Evolutionary conservation across 805 yeast species (phyloP), one percentile per base, ranked within the genome.

Genomic region (Ogataea salicorniae): DNA sequence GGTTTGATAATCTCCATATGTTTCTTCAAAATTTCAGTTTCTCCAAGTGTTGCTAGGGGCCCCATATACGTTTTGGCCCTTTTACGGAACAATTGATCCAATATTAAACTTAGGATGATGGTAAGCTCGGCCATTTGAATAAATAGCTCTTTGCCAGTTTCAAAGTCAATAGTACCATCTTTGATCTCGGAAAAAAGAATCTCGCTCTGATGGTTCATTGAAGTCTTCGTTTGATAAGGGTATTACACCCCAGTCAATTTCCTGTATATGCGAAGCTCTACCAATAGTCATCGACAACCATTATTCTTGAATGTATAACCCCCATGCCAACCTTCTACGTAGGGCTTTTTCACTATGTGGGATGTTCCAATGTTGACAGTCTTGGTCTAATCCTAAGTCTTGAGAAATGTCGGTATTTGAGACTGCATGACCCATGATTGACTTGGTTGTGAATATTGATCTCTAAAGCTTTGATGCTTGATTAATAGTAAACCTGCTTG

Each of bases 251-350:
- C 78, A 74, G 51, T 73, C 70, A 34, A 41, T 41, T 16, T 65
- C 70, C 49, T 67, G 60, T 9, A 74, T 72, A 52, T 74, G 79
- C 2, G 77, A 72, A 2, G 77, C 72, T 18, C 77, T 58, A 0
- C 76, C 66, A 44, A 69, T 64, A 37, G 70, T 71, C 34, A 73
- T 60, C 4, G 76, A 53, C 4, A 73, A 57, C 79, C 79, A 74
- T 54, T 74, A 73, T 48, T 74, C 78, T 57, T 74, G 78, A 57
- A 73, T 62, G 49, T 61, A 74, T 4, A 73, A 73, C 1, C 77
- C 79, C 79, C 79, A 74, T 0, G 78, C 77, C 34, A 74, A 55
- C 46, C 76, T 57, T 49, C 71, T 71, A 9, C 79, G 60, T 38
- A 73, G 57, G 1, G 75, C 75, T 34, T 76, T 57, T 52, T 74